Percentiles rank a stretch among this genome's conserved stretches.
Evolutionary conservation across 176 grass and related monocot genomes (phyloP).

Genomic region (Oryza australiensis): DNA sequence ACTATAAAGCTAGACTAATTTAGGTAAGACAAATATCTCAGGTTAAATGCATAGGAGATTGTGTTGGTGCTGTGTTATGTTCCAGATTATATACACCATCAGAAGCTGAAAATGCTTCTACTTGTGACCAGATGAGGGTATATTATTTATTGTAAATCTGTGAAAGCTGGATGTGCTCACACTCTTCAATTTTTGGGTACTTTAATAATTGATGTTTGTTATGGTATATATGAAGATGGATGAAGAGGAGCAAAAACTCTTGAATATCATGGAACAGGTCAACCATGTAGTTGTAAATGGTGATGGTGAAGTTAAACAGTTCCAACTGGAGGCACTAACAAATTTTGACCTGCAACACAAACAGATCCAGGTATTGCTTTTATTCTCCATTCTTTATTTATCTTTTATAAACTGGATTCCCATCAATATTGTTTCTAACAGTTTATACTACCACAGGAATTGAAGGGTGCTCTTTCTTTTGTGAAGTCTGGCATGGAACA

Average conservation of each 20-base stretch:
- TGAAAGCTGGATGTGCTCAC: neutral
- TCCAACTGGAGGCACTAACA: conserved; percentile 28
- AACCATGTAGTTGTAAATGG: conserved; percentile 32
- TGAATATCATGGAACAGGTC: conserved; percentile 14
- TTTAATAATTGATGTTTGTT: conserved; percentile 34
- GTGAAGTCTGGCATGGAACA: conserved; percentile 74
- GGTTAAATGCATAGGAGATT: conserved; percentile 35
- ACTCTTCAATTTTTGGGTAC: conserved; percentile 8
- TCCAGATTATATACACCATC: conserved; percentile 15
- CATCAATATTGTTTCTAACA: conserved; percentile 34
- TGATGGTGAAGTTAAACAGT: conserved; percentile 40
- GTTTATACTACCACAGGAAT: conserved; percentile 54
- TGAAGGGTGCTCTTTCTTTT: conserved; percentile 62
- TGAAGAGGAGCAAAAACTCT: conserved; percentile 30
- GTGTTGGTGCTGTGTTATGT: conserved; percentile 25
- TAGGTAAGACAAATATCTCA: conserved; percentile 5
- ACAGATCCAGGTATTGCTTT: conserved; percentile 60
- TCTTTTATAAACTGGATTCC: conserved; percentile 22
- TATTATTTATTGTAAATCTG: neutral
- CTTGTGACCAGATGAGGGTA: conserved; percentile 26
- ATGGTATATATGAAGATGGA: conserved; percentile 30
- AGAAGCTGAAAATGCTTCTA: conserved; percentile 27
- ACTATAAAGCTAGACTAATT: conserved; percentile 6
- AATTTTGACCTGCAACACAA: conserved; percentile 64
- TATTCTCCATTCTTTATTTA: conserved; percentile 24